A percentile compares a stretch with the other conserved stretches of the same genome.
Conservation (phyloP, 352 stramenopile species). For the Phytophthora fragariaefolia region DNA sequence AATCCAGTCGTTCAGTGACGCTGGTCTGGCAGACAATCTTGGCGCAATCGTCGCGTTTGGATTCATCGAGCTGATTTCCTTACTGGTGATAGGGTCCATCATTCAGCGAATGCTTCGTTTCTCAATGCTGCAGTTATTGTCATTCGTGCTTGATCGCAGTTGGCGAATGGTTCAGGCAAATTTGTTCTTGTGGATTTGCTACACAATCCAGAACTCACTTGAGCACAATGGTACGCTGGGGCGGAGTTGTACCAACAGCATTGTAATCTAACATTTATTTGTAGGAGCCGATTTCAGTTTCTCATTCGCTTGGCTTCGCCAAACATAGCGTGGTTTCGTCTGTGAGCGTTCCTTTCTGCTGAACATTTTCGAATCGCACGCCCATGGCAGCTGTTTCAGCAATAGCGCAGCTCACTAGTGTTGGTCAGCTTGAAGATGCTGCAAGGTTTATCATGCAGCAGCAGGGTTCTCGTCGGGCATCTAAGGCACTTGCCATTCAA, state of each 20-base stretch:
- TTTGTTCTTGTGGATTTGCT: conserved; percentile 46
- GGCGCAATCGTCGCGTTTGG: conserved; percentile 36
- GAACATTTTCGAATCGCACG: background rate
- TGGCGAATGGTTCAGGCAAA: conserved; percentile 45
- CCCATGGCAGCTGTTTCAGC: background rate
- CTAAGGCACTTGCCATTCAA: conserved; percentile 4
- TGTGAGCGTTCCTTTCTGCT: too few relatives aligned
- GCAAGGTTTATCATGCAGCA: conserved; percentile 17
- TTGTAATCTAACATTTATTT: too few relatives aligned
- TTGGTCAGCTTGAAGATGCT: conserved; percentile 20
- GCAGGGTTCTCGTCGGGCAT: conserved; percentile 6
- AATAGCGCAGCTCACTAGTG: conserved; percentile 7
- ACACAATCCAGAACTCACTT: conserved; percentile 36
- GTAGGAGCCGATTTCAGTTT: conserved; percentile 25
- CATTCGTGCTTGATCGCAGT: conserved; percentile 43
- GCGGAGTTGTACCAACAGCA: too few relatives aligned
- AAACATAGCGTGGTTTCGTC: too few relatives aligned
- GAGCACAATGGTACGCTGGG: conserved; percentile 32
- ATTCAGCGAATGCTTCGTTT: conserved; percentile 25
- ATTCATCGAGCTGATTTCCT: conserved; percentile 27
- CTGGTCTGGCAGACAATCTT: conserved; percentile 10
- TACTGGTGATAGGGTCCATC: conserved; percentile 12
- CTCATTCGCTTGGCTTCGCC: conserved; percentile 16
- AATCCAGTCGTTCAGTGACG: conserved; percentile 22
- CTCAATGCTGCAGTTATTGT: conserved; percentile 32